Percentiles rank a stretch among this genome's conserved stretches.
Conservation (phyloP, 1,284 basidiomycete genomes). For the Rhodotorula sp. region DNA sequence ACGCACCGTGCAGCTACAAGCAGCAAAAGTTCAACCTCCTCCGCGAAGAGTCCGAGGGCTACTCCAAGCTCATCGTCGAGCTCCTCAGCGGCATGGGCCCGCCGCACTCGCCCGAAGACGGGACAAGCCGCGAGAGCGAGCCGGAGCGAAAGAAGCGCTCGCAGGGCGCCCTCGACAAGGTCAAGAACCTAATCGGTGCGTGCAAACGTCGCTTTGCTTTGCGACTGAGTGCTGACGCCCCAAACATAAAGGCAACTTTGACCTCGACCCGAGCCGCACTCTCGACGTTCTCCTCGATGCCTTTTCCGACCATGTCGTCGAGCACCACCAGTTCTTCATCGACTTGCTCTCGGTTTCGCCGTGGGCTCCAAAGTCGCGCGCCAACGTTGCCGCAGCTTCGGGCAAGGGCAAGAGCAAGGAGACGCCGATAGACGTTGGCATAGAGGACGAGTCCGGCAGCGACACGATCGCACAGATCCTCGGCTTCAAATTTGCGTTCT, state of each 20-base stretch:
- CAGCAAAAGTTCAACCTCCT: conserved; percentile 98
- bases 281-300: conserved; percentile 93
- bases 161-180: conserved; percentile 47
- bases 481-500: conserved; percentile 92
- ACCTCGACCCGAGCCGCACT: conserved; percentile 90
- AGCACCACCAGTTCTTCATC: conserved; percentile 90
- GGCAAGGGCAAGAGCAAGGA: conserved; percentile 46
- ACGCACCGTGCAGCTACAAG: conserved; percentile 66
- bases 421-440: conserved; percentile 35
- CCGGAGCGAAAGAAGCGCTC: conserved; percentile 45
- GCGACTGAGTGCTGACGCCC: conserved; percentile 1
- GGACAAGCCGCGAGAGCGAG: conserved; percentile 17
- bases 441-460: conserved; percentile 57
- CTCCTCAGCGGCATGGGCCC: conserved; percentile 76
- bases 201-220: neutral
- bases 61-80: conserved; percentile 85
- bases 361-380: conserved; percentile 58
- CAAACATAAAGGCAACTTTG: conserved; percentile 69
- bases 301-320: conserved; percentile 74
- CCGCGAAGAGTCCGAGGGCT: conserved; percentile 96
- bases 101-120: conserved; percentile 54
- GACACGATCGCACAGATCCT: conserved; percentile 81
- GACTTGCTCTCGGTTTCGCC: conserved; percentile 80
- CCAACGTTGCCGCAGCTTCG: neutral
- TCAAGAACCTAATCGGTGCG: conserved; percentile 75